Evolutionary conservation across 1,284 basidiomycete species (phyloP).

Genomic region (Singerocomus rubriflavus): DNA sequence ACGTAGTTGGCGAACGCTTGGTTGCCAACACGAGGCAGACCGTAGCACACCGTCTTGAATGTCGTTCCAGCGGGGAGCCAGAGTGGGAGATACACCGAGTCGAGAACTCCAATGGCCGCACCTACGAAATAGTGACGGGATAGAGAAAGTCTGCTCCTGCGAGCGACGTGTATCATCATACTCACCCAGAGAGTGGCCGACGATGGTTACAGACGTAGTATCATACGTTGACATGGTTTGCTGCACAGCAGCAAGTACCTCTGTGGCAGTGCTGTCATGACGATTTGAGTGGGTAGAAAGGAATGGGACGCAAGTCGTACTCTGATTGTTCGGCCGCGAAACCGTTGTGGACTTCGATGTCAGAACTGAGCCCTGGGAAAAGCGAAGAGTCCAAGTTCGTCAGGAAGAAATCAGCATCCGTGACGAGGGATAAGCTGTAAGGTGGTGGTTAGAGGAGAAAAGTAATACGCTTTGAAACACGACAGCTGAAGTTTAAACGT

Average conservation of each 20-base stretch:
- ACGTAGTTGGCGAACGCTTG: conserved; percentile 59
- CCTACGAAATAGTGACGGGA: conserved; percentile 20
- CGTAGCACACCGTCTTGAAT: conserved; percentile 44
- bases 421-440: conserved; percentile 46
- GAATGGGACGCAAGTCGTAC: conserved; percentile 33
- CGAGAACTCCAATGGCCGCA: conserved; percentile 54
- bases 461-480: not conserved
- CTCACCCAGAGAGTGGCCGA: conserved; percentile 58
- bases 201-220: conserved; percentile 45
- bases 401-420: conserved; percentile 49
- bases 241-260: conserved; percentile 50
- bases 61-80: conserved; percentile 35
- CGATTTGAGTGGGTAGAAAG: not conserved
- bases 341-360: conserved; percentile 54
- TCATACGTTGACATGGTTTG: conserved; percentile 39
- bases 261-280: conserved; percentile 44
- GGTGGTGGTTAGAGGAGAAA: not conserved
- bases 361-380: conserved; percentile 56
- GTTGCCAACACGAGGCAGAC: conserved; percentile 67
- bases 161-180: not conserved
- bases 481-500: conserved; percentile 2
- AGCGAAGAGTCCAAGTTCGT: conserved; percentile 41
- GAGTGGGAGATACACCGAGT: conserved; percentile 40
- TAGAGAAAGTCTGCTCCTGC: not conserved
- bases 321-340: conserved; percentile 51